Conservation (phyloP, 805 yeast genomes). For the Torulaspora franciscae region DNA sequence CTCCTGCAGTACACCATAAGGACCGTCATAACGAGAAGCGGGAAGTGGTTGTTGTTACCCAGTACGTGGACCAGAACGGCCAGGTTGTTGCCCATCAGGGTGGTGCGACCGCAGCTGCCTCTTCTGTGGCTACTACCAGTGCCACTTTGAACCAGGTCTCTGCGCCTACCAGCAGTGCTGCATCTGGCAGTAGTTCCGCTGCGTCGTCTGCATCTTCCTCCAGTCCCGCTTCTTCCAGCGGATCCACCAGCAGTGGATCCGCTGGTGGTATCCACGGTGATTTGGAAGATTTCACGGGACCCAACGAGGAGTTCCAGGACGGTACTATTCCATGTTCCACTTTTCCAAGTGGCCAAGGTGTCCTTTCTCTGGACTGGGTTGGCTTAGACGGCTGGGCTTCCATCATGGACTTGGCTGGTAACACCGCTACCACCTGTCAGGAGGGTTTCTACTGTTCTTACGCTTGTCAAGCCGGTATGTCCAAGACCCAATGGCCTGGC, state of each 20-base stretch:
- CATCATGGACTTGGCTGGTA: constrained; percentile 61
- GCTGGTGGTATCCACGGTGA: constrained; percentile 47
- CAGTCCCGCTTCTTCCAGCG: constrained; percentile 6
- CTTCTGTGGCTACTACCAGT: constrained; percentile 27
- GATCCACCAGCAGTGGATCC: constrained; percentile 10
- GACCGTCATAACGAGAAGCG: constrained; percentile 29
- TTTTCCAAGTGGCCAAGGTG: constrained; percentile 67
- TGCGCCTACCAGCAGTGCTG: constrained; percentile 13
- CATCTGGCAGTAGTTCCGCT: not conserved
- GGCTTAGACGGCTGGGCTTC: constrained; percentile 46
- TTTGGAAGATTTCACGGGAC: constrained; percentile 44
- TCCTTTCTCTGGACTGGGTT: constrained; percentile 52
- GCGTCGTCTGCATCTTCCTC: constrained; percentile 9
- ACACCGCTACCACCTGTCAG: constrained; percentile 53
- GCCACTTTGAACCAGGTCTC: constrained; percentile 10
- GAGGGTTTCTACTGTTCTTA: constrained; percentile 72
- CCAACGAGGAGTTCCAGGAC: constrained; percentile 54
- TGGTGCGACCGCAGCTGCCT: constrained; percentile 10
- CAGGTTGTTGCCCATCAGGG: constrained; percentile 15
- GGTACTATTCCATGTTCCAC: constrained; percentile 60
- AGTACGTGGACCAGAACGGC: constrained; percentile 32
- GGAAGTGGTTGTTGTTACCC: constrained; percentile 34
- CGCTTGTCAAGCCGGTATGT: constrained; percentile 76
- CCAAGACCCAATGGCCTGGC: constrained; percentile 76
- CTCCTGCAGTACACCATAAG: constrained; percentile 28